phyloP scores from a whole-genome alignment of 208 protist species.

The Leishmania martiniquensis region DNA sequence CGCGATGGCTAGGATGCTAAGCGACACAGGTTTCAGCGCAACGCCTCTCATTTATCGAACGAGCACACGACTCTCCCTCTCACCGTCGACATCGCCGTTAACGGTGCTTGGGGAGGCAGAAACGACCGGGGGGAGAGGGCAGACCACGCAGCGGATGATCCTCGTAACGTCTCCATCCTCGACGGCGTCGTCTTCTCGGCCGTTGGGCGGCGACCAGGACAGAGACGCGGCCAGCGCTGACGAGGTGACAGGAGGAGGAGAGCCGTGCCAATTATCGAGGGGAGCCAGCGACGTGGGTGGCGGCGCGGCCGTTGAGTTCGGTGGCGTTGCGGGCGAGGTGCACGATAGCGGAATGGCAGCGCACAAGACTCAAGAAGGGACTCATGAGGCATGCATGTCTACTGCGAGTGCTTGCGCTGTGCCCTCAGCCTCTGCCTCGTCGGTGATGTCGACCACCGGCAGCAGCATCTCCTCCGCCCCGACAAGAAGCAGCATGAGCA shows the following conservation, averaged over 20 bases:
- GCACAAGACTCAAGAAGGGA: not conserved
- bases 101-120: not conserved
- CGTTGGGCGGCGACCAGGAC: not conserved
- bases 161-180: not conserved
- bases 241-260: not conserved
- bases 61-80: slow-evolving; percentile 18
- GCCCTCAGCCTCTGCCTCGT: not conserved
- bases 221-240: not conserved
- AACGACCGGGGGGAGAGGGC: not conserved
- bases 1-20: not conserved
- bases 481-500: not conserved
- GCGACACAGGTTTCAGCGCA: slow-evolving; percentile 16
- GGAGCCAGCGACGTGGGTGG: not conserved
- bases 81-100: not conserved
- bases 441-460: not conserved
- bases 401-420: not conserved
- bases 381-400: not conserved
- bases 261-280: not conserved
- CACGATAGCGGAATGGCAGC: not conserved
- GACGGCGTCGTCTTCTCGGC: not conserved
- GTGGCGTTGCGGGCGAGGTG: not conserved
- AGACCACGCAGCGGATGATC: slow-evolving; percentile 1
- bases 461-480: not conserved
- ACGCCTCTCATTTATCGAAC: slow-evolving; percentile 33
- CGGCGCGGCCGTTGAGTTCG: not conserved